Evolutionary conservation across 2,329 filamentous ascomycete genomes (phyloP), one percentile per base, ranked within the genome.

Genomic region (Calonectria pteridis): DNA sequence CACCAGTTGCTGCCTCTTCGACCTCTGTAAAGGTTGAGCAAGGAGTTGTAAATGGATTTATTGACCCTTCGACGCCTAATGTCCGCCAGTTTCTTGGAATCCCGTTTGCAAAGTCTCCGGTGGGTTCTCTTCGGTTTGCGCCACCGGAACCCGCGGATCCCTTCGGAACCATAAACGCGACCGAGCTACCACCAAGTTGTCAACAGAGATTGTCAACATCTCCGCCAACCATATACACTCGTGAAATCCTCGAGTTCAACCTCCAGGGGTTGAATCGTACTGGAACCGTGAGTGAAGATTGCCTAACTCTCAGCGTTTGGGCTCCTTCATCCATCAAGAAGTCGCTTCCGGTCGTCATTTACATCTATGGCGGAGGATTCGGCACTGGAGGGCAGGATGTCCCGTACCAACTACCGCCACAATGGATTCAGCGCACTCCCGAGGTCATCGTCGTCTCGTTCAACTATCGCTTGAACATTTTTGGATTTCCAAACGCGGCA

Each of bases 21-120:
- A 26, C 20, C 31, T 59, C 33, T 20, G 33, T 59, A n/a, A 59
- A 40, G 18, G 35, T 59, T 59, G 33, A 59, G 4, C 55, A 59
- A 40, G 55, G 55, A 37, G 55, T 40, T 28, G 55, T 59, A 40
- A 59, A 59, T n/a, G 55, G 55, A 40, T 59, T 59, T 40, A 37
- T 59, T 28, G 55, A 59, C 33, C 55, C 55, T 26, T 37, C 33
- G 3, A 59, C 55, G 4, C 55, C 55, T 6, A 59, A 59, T 18
- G 55, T 59, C 13, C 55, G 55, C 11, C 55, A 59, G 23, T 59
- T 59, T 20, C 55, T 59, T 10, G 55, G 55, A 23, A 59, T 59
- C 3, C 55, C 55, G 2, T 59, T 37, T 23, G 55, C 55, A 37
- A 59, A 59, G 33, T 33, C 55, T 20, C 55, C 55, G 11, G 23